Conservation (phyloP, 106 monocot genomes). For the Phalaenopsis aphrodite region DNA sequence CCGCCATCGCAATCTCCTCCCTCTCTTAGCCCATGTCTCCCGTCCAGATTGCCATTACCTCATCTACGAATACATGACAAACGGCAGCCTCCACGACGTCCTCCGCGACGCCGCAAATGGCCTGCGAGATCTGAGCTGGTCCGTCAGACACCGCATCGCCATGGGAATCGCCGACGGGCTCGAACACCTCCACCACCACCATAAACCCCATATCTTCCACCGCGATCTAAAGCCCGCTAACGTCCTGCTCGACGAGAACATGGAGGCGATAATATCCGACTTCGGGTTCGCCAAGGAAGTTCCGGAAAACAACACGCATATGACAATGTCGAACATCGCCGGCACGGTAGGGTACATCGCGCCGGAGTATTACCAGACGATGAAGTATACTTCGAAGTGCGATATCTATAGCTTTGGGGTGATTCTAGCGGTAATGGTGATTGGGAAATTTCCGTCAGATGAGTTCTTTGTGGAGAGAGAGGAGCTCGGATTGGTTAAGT, state of each 20-base stretch:
- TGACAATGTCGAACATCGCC: slow-evolving; percentile 50
- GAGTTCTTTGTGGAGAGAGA: slow-evolving; percentile 47
- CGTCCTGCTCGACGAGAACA: slow-evolving; percentile 58
- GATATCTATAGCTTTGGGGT: slow-evolving; percentile 77
- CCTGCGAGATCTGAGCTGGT: slow-evolving; percentile 36
- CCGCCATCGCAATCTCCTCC: slow-evolving; percentile 75
- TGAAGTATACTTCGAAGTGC: slow-evolving; percentile 60
- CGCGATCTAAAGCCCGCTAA: slow-evolving; percentile 75
- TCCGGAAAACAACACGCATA: slow-evolving; percentile 52
- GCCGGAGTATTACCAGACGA: slow-evolving; percentile 77
- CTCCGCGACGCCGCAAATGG: slow-evolving; percentile 11
- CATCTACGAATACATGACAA: slow-evolving; percentile 80
- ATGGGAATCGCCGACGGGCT: slow-evolving; percentile 45
- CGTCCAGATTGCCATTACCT: slow-evolving; percentile 48
- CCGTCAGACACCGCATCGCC: slow-evolving; percentile 24
- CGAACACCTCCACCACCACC: slow-evolving; percentile 63
- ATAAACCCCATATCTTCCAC: slow-evolving; percentile 59
- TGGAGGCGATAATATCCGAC: slow-evolving; percentile 62
- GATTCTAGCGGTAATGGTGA: slow-evolving; percentile 54
- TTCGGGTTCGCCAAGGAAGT: slow-evolving; percentile 68
- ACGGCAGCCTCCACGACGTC: slow-evolving; percentile 58
- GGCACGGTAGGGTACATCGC: slow-evolving; percentile 73
- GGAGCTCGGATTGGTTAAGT: slow-evolving; percentile 40
- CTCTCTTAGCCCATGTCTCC: slow-evolving; percentile 64
- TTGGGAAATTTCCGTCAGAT: slow-evolving; percentile 55